Conservation (phyloP, 495 filamentous ascomycete species). For the Talaromyces liani region DNA sequence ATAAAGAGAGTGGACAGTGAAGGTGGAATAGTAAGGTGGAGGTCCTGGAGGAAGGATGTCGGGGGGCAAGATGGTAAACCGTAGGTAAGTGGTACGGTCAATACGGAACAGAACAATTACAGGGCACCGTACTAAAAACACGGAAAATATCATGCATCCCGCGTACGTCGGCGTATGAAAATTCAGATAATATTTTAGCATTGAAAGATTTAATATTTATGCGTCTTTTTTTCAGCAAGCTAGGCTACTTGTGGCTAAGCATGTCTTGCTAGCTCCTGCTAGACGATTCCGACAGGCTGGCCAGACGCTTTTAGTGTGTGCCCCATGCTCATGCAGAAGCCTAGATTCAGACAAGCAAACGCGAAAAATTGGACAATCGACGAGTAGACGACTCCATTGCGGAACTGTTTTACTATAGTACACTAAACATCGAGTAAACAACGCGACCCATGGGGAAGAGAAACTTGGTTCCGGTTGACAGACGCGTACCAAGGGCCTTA, state of each 20-base stretch:
- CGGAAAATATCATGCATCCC: background rate
- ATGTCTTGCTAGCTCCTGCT: background rate
- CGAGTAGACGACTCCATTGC: background rate
- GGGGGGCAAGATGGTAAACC: too few relatives aligned
- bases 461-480: background rate
- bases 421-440: background rate
- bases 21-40: background rate
- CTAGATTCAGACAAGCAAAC: background rate
- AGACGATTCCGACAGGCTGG: slow-evolving; percentile 2
- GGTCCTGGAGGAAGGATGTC: background rate
- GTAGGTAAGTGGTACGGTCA: background rate
- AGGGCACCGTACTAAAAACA: background rate
- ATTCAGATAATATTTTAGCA: background rate
- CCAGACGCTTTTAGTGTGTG: background rate
- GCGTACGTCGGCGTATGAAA: background rate
- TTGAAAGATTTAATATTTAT: background rate
- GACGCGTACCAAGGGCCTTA: background rate
- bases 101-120: background rate
- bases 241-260: background rate
- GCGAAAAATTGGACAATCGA: background rate
- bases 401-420: background rate
- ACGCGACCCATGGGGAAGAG: background rate
- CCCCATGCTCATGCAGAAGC: background rate
- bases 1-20: background rate
- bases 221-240: background rate